Percentiles rank a stretch among this genome's conserved stretches.
Evolutionary conservation across 495 filamentous ascomycete species (phyloP).

Genomic region (Mycothermus thermophilus): DNA sequence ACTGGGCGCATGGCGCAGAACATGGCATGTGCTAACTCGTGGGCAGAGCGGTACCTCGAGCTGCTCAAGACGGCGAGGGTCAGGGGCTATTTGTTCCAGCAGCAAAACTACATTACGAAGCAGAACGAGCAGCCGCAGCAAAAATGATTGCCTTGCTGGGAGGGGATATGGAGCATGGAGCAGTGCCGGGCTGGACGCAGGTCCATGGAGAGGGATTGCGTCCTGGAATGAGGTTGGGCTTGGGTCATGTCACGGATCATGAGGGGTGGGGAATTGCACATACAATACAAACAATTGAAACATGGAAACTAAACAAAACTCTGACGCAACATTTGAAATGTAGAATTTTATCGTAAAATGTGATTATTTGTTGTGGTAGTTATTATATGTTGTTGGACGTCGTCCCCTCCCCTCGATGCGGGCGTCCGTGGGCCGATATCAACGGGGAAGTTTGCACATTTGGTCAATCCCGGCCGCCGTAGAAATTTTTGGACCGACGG

Average conservation of each 20-base stretch:
- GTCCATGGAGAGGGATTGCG: neutral
- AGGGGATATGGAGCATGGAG: neutral
- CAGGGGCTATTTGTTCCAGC: conserved; percentile 78
- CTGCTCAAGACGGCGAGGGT: conserved; percentile 72
- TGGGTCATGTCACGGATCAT: too few relatives aligned
- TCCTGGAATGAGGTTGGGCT: neutral
- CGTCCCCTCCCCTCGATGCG: too few relatives aligned
- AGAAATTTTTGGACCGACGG: conserved; percentile 30
- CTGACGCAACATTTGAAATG: too few relatives aligned
- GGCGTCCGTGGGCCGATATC: too few relatives aligned
- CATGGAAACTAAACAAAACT: too few relatives aligned
- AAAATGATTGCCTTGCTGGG: neutral
- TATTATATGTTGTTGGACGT: neutral
- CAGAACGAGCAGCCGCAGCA: conserved; percentile 16
- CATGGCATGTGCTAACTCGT: conserved; percentile 5
- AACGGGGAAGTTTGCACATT: conserved; percentile 12
- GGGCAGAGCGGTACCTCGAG: conserved; percentile 81
- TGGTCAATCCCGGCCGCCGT: conserved; percentile 13
- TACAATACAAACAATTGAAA: conserved; percentile 8
- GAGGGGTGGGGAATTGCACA: conserved; percentile 4
- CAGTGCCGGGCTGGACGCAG: neutral
- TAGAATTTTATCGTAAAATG: too few relatives aligned
- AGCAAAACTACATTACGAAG: conserved; percentile 70
- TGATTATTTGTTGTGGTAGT: neutral
- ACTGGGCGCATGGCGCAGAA: neutral